A percentile compares a stretch with the other conserved stretches of the same genome.
These are phyloP conservation scores for Syzygium jambos DNA, from an alignment of 345 rosid genomes.

Conservation along the genomic window DNA sequence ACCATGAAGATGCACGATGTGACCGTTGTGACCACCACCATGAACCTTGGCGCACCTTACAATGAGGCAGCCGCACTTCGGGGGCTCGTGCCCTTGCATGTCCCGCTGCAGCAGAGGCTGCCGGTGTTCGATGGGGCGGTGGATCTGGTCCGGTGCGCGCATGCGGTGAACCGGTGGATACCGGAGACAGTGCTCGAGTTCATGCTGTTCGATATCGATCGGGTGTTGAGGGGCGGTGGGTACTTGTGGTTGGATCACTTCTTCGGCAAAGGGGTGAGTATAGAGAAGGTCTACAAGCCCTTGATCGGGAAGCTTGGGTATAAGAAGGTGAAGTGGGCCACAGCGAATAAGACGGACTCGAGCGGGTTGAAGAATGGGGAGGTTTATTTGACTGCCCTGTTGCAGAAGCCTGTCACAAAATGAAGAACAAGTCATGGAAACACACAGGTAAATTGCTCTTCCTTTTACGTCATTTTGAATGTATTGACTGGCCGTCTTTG, in stretches of 20 bases:
- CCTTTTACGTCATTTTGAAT: not conserved
- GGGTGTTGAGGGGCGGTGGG: conserved; percentile 84
- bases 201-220: conserved; percentile 71
- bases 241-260: conserved; percentile 90
- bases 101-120: conserved; percentile 86
- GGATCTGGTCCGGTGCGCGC: conserved; percentile 88
- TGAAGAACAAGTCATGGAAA: conserved; percentile 9
- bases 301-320: conserved; percentile 82
- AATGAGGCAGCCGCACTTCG: conserved; percentile 85
- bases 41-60: conserved; percentile 86
- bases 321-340: conserved; percentile 97
- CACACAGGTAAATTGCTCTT: conserved; percentile 12
- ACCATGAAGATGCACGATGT: conserved; percentile 65
- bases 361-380: conserved; percentile 65
- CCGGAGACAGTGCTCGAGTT: conserved; percentile 81
- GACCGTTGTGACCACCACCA: conserved; percentile 74
- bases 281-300: conserved; percentile 65
- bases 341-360: conserved; percentile 58
- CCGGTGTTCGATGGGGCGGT: conserved; percentile 86
- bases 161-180: conserved; percentile 93
- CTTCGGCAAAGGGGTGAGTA: conserved; percentile 59
- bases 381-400: conserved; percentile 80
- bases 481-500: not conserved
- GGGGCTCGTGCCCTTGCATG: conserved; percentile 83
- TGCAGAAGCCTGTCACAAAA: conserved; percentile 76